These are phyloP conservation scores for Roridomyces roridus DNA, from an alignment of 768 basidiomycete species.

Conservation along the genomic window DNA sequence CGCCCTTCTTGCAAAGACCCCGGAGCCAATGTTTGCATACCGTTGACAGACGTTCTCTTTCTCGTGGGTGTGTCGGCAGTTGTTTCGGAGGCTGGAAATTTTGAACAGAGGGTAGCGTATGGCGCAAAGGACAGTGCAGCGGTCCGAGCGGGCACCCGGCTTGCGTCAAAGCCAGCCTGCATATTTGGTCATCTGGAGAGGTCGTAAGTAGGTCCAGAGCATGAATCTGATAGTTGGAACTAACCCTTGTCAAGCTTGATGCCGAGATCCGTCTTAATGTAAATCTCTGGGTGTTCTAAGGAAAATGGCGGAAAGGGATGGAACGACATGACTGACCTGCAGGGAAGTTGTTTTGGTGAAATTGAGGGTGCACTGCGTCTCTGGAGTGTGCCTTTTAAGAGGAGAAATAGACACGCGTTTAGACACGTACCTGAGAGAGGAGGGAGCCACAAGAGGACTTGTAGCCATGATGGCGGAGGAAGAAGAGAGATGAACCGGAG, in stretches of 20 bases:
- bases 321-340: conserved; percentile 36
- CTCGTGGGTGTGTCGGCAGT: conserved; percentile 81
- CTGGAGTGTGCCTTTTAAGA: conserved; percentile 22
- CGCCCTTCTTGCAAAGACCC: conserved; percentile 97
- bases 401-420: too few species aligned
- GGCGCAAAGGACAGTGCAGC: conserved; percentile 89
- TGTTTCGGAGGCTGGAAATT: conserved; percentile 93
- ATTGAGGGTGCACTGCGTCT: conserved; percentile 86
- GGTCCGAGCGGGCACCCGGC: conserved; percentile 91
- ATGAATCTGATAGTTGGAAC: conserved; percentile 20
- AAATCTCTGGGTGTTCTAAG: conserved; percentile 52
- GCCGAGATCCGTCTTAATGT: conserved; percentile 81
- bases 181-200: conserved; percentile 88
- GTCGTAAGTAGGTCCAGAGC: conserved; percentile 8
- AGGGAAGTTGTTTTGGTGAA: conserved; percentile 91
- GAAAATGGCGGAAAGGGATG: not conserved
- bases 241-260: conserved; percentile 92
- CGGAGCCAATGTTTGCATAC: conserved; percentile 99
- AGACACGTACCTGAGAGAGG: conserved; percentile 39
- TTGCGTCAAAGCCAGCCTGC: conserved; percentile 79
- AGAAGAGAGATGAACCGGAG: too few species aligned
- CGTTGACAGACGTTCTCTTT: conserved; percentile 83
- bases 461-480: conserved; percentile 40
- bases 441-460: conserved; percentile 63
- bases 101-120: conserved; percentile 84